Base-by-base conservation (phyloP, 1,284 basidiomycete species). In the Cryptococcus hybrid region DNA sequence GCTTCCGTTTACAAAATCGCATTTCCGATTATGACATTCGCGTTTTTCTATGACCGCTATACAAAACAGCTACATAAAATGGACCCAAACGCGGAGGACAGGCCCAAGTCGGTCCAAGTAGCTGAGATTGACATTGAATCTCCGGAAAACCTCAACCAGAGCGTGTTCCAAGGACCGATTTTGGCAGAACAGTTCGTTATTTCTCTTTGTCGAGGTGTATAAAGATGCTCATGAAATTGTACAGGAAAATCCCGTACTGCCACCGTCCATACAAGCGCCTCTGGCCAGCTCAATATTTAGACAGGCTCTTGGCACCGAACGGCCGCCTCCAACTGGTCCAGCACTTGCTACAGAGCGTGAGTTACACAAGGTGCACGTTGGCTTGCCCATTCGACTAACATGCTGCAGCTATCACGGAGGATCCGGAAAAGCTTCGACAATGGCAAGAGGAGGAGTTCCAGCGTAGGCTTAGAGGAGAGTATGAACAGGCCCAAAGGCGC, bases 381-480 rank as follows among this genome's bases (percentile, higher is more conserved):
- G 36, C 45, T 36, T 30, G 18, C 15, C 46, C 36, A 13, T 18
- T 38, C 38, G 49, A 43, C 38, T 40, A 13, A 48, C 50, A 42
- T 42, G n/a, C 34, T 47, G 38, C 18, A 56, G 54, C 43, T 7
- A 30, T 55, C 57, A 62, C 60, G 12, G 55, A 58, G 38, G 66
- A 72, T 42, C 64, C 71, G 30, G 83, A 85, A 47, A 84, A 84
- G 60, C 71, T 89, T 4, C 71, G 79, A 48, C 80, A 83, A 76
- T 88, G 85, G 88, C 86, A 88, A 68, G 83, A 87, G 69, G 82
- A 83, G 55, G 84, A 88, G 55, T 81, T 88, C 15, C 82, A 84
- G 51, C 80, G 85, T 55, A 85, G 84, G 65, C 78, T 92, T 54
- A 79, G 82, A 50, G 88, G 88, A 12, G 88, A 92, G 68, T 90